Evolutionary conservation across 768 basidiomycete genomes (phyloP).

Genomic region (Auricularia sp.): DNA sequence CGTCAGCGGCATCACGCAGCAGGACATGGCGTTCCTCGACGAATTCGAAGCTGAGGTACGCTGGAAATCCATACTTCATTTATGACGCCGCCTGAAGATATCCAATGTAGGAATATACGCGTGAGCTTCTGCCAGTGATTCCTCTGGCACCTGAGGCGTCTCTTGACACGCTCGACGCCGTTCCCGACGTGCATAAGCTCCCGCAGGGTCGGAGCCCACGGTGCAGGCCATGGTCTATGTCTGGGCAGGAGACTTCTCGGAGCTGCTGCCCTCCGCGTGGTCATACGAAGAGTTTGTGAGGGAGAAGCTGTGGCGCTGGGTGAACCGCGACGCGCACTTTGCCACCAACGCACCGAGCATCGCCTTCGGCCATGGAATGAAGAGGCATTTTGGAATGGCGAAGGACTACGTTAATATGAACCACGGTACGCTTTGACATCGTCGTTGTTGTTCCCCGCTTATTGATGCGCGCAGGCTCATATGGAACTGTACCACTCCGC

Average conservation of each 20-base stretch:
- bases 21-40: constrained; percentile 24
- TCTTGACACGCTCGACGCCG: background rate
- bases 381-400: constrained; percentile 20
- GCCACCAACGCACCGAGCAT: background rate
- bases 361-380: constrained; percentile 20
- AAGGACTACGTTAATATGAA: constrained; percentile 10
- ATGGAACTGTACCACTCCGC: constrained; percentile 22
- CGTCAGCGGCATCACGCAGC: constrained; percentile 22
- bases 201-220: background rate
- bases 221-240: background rate
- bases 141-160: background rate
- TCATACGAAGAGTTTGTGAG: constrained; percentile 12
- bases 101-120: background rate
- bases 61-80: background rate
- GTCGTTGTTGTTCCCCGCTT: background rate
- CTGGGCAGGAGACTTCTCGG: background rate
- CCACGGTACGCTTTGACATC: background rate
- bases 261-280: constrained; percentile 10
- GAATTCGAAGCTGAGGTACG: constrained; percentile 29
- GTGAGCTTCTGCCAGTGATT: background rate
- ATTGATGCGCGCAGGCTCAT: constrained; percentile 15
- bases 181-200: background rate
- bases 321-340: background rate
- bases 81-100: background rate
- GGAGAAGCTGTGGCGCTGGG: background rate